Evolutionary conservation across 1,284 basidiomycete genomes (phyloP).

Genomic region (Cryptococcus maquisensis): DNA sequence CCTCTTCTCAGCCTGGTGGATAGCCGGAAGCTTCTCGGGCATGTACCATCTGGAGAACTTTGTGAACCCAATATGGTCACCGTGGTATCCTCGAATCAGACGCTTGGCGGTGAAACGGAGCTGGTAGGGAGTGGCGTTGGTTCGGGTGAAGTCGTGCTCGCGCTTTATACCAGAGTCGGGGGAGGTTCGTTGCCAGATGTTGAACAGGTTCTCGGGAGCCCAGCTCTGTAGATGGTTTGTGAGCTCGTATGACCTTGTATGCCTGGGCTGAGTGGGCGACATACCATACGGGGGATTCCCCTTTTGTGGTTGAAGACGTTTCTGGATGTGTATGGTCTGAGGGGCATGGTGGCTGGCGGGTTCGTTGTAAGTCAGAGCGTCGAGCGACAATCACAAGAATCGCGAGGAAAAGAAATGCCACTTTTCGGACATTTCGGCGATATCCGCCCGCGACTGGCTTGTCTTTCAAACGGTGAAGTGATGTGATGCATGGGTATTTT

Average conservation of each 20-base stretch:
- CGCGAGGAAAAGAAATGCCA: not conserved
- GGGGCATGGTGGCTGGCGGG: constrained; percentile 5
- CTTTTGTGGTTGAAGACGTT: constrained; percentile 39
- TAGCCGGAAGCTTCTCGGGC: constrained; percentile 78
- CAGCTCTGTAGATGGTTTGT: constrained; percentile 60
- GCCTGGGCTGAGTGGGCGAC: constrained; percentile 11
- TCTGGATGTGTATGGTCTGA: constrained; percentile 12
- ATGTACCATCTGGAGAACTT: constrained; percentile 95
- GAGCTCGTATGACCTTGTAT: not conserved
- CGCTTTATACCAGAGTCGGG: constrained; percentile 50
- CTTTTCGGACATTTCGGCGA: not conserved
- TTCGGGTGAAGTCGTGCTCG: constrained; percentile 59
- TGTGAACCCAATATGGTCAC: constrained; percentile 88
- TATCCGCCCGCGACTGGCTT: not conserved
- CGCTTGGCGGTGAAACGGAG: constrained; percentile 88
- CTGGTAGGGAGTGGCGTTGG: constrained; percentile 72
- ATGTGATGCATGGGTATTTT: not conserved
- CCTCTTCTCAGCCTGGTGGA: constrained; percentile 55
- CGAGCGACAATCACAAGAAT: not conserved
- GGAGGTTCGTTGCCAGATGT: constrained; percentile 64
- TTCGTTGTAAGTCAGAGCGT: not conserved
- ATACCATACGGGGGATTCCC: constrained; percentile 47
- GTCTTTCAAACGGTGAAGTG: no score
- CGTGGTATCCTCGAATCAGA: constrained; percentile 91
- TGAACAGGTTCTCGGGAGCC: constrained; percentile 72